A percentile compares a stretch with the other conserved stretches of the same genome.
Conservation (phyloP, 2,329 filamentous ascomycete genomes). For the Calonectria fujianensis region DNA sequence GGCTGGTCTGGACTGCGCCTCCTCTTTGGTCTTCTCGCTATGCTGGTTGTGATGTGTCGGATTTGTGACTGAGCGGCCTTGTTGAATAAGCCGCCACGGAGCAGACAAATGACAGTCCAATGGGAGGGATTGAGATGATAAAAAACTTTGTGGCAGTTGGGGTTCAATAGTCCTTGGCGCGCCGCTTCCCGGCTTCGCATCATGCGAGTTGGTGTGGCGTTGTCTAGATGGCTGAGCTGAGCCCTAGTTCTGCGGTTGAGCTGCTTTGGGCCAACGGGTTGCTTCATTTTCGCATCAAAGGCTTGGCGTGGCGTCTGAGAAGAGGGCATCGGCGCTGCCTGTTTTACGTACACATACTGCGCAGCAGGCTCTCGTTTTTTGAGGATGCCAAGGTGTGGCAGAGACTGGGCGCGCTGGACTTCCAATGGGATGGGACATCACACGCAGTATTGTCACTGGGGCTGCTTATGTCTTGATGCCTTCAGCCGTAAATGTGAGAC, state of each 20-base stretch:
- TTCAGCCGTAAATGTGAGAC: slow-evolving; percentile 13
- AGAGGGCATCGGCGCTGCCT: background rate
- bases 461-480: slow-evolving; percentile 18
- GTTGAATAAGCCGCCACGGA: background rate
- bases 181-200: background rate
- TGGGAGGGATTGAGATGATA: too few species aligned
- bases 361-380: background rate
- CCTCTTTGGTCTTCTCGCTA: too few species aligned
- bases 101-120: too few species aligned
- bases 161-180: background rate
- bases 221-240: slow-evolving; percentile 12
- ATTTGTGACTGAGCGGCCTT: background rate
- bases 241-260: background rate
- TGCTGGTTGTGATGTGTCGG: background rate
- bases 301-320: background rate
- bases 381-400: background rate
- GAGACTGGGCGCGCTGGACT: background rate
- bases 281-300: background rate
- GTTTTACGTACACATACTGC: background rate
- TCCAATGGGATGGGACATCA: background rate
- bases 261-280: background rate
- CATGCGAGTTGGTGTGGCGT: slow-evolving; percentile 8
- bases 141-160: too few species aligned
- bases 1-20: background rate
- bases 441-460: background rate